These are phyloP conservation scores for Paulownia fortunei DNA, from an alignment of 257 asterid species.

Conservation along the genomic window DNA sequence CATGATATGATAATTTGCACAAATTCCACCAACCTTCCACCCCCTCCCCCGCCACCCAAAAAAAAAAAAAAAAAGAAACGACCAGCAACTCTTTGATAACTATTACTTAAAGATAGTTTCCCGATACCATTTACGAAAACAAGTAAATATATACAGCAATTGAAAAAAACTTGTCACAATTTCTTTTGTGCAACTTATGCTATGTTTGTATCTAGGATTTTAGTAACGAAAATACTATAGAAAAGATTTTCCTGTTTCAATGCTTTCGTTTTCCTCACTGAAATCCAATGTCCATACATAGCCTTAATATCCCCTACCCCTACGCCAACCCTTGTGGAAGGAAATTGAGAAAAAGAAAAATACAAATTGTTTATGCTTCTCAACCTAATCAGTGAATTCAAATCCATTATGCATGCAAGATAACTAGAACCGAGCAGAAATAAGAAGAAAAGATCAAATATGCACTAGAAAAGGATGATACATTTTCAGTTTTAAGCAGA, in stretches of 20 bases:
- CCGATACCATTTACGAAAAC: too few relatives aligned
- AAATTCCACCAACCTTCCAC: neutral
- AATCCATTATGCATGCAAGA: slow-evolving; percentile 11
- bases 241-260: neutral
- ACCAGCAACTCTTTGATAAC: too few relatives aligned
- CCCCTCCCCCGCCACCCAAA: too few relatives aligned
- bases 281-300: neutral
- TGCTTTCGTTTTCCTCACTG: neutral
- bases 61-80: too few relatives aligned
- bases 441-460: neutral
- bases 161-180: neutral
- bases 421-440: neutral
- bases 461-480: slow-evolving; percentile 22
- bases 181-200: neutral
- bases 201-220: neutral
- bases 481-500: slow-evolving; percentile 59
- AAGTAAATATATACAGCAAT: neutral
- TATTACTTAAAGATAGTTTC: neutral
- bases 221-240: neutral
- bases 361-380: neutral
- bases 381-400: slow-evolving; percentile 3
- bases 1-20: neutral
- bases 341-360: neutral
- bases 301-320: neutral
- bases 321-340: neutral